Percentiles rank a stretch among this genome's conserved stretches.
Evolutionary conservation across 2,329 filamentous ascomycete genomes (phyloP).

Genomic region (Sclerotinia sclerotiorum): DNA sequence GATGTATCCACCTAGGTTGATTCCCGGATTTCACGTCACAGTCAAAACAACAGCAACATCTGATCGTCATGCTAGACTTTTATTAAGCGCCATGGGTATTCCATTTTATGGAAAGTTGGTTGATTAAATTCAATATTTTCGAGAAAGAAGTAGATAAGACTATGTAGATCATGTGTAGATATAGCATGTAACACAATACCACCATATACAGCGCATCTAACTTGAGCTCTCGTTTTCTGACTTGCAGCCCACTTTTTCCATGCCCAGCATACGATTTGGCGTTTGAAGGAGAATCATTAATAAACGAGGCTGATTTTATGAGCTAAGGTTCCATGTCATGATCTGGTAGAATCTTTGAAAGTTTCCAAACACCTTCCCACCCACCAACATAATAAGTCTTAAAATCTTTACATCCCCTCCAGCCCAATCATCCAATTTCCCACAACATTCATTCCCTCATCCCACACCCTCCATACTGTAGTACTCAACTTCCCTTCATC

Average conservation of each 20-base stretch:
- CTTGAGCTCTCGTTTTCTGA: neutral
- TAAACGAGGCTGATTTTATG: no score
- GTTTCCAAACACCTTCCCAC: neutral
- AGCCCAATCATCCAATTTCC: no score
- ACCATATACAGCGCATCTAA: neutral
- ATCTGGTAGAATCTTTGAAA: accelerated
- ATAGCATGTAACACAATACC: slow-evolving; percentile 19
- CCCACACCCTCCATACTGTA: no score
- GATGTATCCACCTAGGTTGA: slow-evolving; percentile 56
- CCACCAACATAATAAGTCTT: neutral
- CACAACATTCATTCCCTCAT: no score
- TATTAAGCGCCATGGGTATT: slow-evolving; percentile 37
- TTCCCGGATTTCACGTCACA: slow-evolving; percentile 42
- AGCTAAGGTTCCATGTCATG: neutral
- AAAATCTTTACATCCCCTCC: neutral
- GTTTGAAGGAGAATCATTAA: neutral
- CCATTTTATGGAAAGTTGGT: slow-evolving; percentile 38
- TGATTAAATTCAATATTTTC: slow-evolving; percentile 28
- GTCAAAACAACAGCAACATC: slow-evolving; percentile 39
- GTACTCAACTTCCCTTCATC: neutral
- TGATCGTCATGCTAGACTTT: slow-evolving; percentile 37
- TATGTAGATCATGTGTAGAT: slow-evolving; percentile 16
- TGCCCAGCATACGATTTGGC: neutral
- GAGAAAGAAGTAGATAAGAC: neutral
- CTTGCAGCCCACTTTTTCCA: neutral